Evolutionary conservation across 2,329 filamentous ascomycete genomes (phyloP).

Genomic region (Sphaerulina musiva): DNA sequence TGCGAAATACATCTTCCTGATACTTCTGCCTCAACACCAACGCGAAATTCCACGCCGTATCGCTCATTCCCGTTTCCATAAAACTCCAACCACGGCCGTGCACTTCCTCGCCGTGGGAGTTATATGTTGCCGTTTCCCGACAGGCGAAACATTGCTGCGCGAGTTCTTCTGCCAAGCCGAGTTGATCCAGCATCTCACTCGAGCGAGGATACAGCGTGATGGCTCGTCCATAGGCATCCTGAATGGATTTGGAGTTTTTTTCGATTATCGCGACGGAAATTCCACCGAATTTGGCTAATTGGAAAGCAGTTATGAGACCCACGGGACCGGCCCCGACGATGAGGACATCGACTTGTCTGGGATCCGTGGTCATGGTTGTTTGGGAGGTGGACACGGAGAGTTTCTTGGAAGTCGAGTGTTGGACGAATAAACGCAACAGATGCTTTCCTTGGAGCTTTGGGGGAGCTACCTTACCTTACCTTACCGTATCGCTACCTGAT

Average conservation of each 20-base stretch:
- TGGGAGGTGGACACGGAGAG: no score
- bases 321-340: neutral
- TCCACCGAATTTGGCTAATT: neutral
- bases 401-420: no score
- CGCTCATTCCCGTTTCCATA: constrained; percentile 14
- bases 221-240: constrained; percentile 50
- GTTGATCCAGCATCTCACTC: constrained; percentile 49
- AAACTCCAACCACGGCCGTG: constrained; percentile 19
- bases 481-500: neutral
- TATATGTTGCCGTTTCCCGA: constrained; percentile 46
- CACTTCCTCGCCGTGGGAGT: constrained; percentile 35
- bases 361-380: neutral
- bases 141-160: constrained; percentile 50
- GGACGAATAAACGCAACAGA: no score
- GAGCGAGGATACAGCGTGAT: constrained; percentile 50
- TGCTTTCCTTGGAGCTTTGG: no score
- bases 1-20: constrained; percentile 49
- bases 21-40: constrained; percentile 52
- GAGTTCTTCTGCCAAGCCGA: constrained; percentile 46
- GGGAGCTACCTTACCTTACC: no score
- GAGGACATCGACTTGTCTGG: neutral
- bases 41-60: constrained; percentile 48
- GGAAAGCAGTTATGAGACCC: neutral
- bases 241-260: constrained; percentile 43
- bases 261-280: constrained; percentile 43